Conservation (phyloP, 805 yeast genomes). For the Isabelozyma heimii region DNA sequence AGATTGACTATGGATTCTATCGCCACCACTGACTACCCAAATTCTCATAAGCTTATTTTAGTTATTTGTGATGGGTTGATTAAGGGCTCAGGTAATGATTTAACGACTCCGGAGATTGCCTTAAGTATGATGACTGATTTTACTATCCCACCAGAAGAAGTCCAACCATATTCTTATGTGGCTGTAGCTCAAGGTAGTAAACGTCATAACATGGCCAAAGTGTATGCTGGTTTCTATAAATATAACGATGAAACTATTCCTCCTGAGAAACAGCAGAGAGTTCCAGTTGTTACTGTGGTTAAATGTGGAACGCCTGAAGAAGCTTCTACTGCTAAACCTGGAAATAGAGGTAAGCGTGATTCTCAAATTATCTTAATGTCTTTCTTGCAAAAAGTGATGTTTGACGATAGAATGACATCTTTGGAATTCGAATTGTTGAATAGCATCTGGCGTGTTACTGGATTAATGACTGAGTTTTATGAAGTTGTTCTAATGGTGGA, state of each 20-base stretch:
- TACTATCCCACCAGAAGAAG: slow-evolving; percentile 68
- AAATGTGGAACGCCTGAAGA: slow-evolving; percentile 89
- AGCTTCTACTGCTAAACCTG: slow-evolving; percentile 64
- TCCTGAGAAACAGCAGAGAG: slow-evolving; percentile 76
- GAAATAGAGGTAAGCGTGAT: slow-evolving; percentile 95
- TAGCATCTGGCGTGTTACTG: slow-evolving; percentile 79
- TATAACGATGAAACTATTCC: slow-evolving; percentile 78
- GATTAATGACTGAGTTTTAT: slow-evolving; percentile 78
- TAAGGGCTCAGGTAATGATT: slow-evolving; percentile 90
- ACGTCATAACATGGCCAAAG: slow-evolving; percentile 97
- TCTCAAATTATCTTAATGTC: slow-evolving; percentile 91
- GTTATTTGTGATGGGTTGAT: slow-evolving; percentile 92
- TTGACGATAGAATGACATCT: slow-evolving; percentile 92
- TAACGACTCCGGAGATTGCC: slow-evolving; percentile 86
- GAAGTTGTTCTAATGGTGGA: slow-evolving; percentile 89
- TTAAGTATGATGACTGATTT: slow-evolving; percentile 79
- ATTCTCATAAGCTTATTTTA: slow-evolving; percentile 83
- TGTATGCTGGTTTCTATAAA: slow-evolving; percentile 89
- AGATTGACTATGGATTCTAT: slow-evolving; percentile 88
- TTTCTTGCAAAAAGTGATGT: slow-evolving; percentile 80
- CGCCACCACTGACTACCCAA: slow-evolving; percentile 94
- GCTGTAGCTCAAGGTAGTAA: slow-evolving; percentile 94
- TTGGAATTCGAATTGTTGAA: slow-evolving; percentile 76
- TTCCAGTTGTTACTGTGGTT: slow-evolving; percentile 74
- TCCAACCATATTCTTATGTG: slow-evolving; percentile 80